Evolutionary conservation across 2,329 filamentous ascomycete genomes (phyloP).

Genomic region (Akanthomyces muscarius): DNA sequence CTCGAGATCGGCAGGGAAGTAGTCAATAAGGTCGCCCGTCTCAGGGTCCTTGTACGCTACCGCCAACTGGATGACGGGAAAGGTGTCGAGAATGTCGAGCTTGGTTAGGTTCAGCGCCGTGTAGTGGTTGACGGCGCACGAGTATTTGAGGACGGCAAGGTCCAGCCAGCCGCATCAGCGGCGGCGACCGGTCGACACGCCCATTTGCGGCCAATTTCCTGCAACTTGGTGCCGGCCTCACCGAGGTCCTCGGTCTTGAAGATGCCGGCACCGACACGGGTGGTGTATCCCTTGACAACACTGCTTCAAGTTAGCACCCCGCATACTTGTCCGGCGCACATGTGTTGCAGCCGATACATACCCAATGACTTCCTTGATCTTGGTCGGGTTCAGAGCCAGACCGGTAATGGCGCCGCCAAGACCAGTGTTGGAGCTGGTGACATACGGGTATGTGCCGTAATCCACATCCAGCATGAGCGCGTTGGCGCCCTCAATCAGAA

Average conservation of each 20-base stretch:
- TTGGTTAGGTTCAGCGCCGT: conserved; percentile 57
- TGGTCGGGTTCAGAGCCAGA: conserved; percentile 56
- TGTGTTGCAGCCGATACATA: neutral
- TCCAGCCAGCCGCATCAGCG: conserved; percentile 60
- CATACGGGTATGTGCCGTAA: conserved; percentile 37
- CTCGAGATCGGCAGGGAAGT: conserved; percentile 61
- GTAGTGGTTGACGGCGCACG: conserved; percentile 60
- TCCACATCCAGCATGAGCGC: conserved; percentile 63
- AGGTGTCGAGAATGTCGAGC: conserved; percentile 60
- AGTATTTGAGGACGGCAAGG: conserved; percentile 66
- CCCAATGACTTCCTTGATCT: conserved; percentile 57
- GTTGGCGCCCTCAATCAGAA: conserved; percentile 64
- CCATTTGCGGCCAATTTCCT: conserved; percentile 43
- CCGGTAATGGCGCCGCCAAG: conserved; percentile 56
- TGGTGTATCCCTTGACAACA: conserved; percentile 39
- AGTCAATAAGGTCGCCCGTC: conserved; percentile 31
- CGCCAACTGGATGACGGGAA: conserved; percentile 70
- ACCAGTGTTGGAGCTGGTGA: conserved; percentile 13
- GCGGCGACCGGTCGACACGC: conserved; percentile 53
- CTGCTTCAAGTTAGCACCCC: neutral
- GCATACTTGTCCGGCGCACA: conserved; percentile 38
- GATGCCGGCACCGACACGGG: conserved; percentile 57
- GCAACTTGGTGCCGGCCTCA: conserved; percentile 43
- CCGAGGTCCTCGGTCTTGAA: conserved; percentile 60
- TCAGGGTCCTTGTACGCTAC: conserved; percentile 57